Evolutionary conservation across 2,329 filamentous ascomycete species (phyloP), one percentile per base, ranked within the genome.

Genomic region (Aspergillus sergii): DNA sequence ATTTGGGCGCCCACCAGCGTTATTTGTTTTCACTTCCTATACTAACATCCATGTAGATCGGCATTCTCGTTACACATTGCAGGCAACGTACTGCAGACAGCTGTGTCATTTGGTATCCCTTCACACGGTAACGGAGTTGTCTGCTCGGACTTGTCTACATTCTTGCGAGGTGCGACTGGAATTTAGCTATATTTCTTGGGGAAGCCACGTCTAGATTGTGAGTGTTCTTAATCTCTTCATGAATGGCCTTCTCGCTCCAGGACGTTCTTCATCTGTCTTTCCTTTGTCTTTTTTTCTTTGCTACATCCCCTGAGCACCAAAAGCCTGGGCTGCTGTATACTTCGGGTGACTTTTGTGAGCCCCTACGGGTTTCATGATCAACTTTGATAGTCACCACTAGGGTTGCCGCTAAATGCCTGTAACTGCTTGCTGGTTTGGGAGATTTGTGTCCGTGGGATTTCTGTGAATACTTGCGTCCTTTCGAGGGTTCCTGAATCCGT

Each of bases 41-140:
- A 60, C 61, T 68, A 48, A 69, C 57, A 9, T 55, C 54, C 39
- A 43, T 41, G 32, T 54, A 70, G 68, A 66, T 69, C 65, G 26
- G 51, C 66, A 64, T 64, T 61, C 58, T 61, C 48, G 65, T 68
- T 36, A 61, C 65, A 64, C 65, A 32, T 45, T 19, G 23, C 59
- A 43, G 39, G 51, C 56, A 41, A 57, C 65, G 60, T 57, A 51
- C 48, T 59, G 45, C 61, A 63, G 57, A 58, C 50, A 54, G 45
- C 60, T 28, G 50, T 60, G 55, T 59, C 59, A 57, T 62, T 51
- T 51, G 59, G 64, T 58, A 68, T 65, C 60, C 60, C 54, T 59
- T 46, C 58, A 45, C 60, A 45, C 59, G 39, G 60, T 41, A 60
- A 54, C 56, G 59, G 60, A 64, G 62, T 61, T 60, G 51, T 55